Evolutionary conservation across 805 yeast genomes (phyloP).

Genomic region (Myxozyma udenii): DNA sequence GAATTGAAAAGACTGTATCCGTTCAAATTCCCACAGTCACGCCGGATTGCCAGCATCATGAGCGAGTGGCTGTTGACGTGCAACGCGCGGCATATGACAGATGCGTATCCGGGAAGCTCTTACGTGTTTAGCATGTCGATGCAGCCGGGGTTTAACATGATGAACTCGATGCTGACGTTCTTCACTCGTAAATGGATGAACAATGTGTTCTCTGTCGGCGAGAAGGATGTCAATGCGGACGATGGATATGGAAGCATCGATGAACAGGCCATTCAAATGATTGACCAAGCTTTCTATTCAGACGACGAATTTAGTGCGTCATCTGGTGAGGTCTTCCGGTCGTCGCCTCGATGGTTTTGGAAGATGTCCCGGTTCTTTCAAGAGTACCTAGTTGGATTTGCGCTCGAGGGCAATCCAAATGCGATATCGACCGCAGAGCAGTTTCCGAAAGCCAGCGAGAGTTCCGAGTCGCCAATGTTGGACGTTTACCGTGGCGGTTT

Average conservation of each 20-base stretch:
- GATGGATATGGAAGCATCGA: neutral
- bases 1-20: slow-evolving; percentile 16
- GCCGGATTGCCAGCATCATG: slow-evolving; percentile 13
- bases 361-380: slow-evolving; percentile 20
- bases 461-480: slow-evolving; percentile 9
- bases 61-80: slow-evolving; percentile 24
- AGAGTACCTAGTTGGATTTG: slow-evolving; percentile 19
- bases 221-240: slow-evolving; percentile 1
- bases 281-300: neutral
- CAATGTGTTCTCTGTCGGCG: neutral
- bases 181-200: neutral
- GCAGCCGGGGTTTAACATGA: slow-evolving; percentile 25
- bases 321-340: too few species aligned
- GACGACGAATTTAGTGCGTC: too few species aligned
- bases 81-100: slow-evolving; percentile 9
- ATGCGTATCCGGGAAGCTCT: slow-evolving; percentile 5
- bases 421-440: neutral
- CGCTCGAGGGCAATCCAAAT: slow-evolving; percentile 25
- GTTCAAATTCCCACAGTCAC: slow-evolving; percentile 1
- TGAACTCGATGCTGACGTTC: slow-evolving; percentile 23
- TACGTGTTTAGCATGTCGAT: slow-evolving; percentile 17
- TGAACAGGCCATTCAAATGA: too few species aligned
- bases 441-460: slow-evolving; percentile 12
- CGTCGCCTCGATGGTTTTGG: too few species aligned
- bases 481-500: slow-evolving; percentile 5